Base-by-base conservation (phyloP, 2,329 filamentous ascomycete genomes). In the Hypoxylon rubiginosum region DNA sequence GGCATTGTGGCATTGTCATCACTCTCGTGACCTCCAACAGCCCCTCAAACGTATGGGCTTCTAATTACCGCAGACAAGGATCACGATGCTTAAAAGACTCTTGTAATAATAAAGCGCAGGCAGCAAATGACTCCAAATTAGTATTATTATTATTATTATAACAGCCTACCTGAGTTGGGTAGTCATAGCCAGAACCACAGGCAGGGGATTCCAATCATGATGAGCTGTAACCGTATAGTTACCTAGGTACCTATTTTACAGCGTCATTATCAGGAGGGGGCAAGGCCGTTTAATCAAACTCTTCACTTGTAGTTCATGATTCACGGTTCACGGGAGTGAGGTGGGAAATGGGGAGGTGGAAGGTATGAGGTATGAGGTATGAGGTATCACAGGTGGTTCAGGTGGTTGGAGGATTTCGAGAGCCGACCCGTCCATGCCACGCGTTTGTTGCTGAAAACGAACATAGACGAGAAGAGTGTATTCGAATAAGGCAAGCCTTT, bases 21-120 rank as follows among this genome's bases (percentile, higher is more conserved):
- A 55, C 57, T 60, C 62, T 46, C 56, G 62, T 66, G 62, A 66
- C 65, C 56, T 50, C 50, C 21, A 55, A 34, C 61, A 58, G 13
- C 39, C 54, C 56, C 39, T 43, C 58, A 67, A 67, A 67, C 55
- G 15, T 43, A 36, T 49, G 48, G 48, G 58, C 55, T 55, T 49
- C 43, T 36, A 67, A 64, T 64, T 60, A 64, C 41, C 64, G 67
- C 65, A 65, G 46, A 43, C 55, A 55, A 66, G 65, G 65, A 66
- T 66, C 65, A 66, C 58, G 57, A 70, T 68, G 54, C 49, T 58
- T 53, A 39, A 57, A 39, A 57, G n/a, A 56, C 28, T 24, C 36
- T 28, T 59, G 34, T 66, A 56, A 43, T 62, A 52, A 43, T 62
- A 55, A 43, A 64, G 41, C 51, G 51, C 41, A 61, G 54, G 56